phyloP scores from a whole-genome alignment of 139 green algal genomes.

The Chlorella sp. region DNA sequence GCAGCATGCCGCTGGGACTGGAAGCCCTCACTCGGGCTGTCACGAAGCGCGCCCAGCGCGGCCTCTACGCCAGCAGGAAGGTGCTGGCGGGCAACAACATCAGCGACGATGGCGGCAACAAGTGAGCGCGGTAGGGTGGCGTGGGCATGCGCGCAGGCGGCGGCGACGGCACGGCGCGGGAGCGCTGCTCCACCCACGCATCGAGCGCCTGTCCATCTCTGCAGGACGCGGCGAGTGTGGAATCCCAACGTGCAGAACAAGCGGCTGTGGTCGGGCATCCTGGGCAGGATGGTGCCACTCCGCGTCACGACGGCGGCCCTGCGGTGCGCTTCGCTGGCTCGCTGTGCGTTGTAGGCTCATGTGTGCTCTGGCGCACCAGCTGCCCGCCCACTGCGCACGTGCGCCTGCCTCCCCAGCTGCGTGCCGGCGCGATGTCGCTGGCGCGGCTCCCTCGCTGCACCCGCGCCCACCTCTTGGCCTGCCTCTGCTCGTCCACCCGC shows the following conservation, averaged over 20 bases:
- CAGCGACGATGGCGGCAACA: conserved; percentile 84
- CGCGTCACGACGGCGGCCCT: conserved; percentile 79
- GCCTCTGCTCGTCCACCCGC: not conserved
- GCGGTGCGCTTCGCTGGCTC: conserved; percentile 26
- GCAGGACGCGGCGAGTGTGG: conserved; percentile 72
- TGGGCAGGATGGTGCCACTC: conserved; percentile 67
- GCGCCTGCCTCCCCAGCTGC: not conserved
- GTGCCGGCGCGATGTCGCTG: not conserved
- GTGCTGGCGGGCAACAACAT: conserved; percentile 81
- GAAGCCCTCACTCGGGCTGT: conserved; percentile 23
- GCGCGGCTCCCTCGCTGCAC: not conserved
- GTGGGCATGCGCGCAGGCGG: not conserved
- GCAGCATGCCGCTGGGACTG: conserved; percentile 35
- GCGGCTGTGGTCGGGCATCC: conserved; percentile 70
- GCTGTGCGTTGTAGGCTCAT: not conserved
- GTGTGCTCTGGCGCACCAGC: not conserved
- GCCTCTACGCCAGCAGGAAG: conserved; percentile 73
- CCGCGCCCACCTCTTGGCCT: not conserved
- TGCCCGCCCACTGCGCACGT: not conserved
- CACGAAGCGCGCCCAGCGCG: conserved; percentile 43
- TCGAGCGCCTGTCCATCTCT: not conserved
- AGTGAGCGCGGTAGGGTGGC: conserved; percentile 42
- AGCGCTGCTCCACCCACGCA: not conserved
- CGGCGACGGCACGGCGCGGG: no score
- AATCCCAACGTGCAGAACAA: conserved; percentile 82